phyloP scores from a whole-genome alignment of 768 basidiomycete species.

The Macrolepiota dolichaula region DNA sequence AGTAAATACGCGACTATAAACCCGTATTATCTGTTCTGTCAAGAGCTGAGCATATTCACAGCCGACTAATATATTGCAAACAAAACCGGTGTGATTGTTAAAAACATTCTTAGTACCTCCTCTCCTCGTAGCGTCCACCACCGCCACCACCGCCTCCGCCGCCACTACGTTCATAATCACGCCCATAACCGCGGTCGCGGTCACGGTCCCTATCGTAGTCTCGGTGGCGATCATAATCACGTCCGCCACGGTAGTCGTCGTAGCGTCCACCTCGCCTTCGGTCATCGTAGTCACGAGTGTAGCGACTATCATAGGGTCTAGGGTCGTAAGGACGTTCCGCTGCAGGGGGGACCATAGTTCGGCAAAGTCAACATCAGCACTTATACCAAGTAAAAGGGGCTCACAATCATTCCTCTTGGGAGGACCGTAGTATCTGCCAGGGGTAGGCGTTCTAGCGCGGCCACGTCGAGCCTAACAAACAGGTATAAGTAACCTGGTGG shows the following conservation, averaged over 20 bases:
- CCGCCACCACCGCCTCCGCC: no score
- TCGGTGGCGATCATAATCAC: slow-evolving; percentile 45
- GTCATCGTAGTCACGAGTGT: slow-evolving; percentile 62
- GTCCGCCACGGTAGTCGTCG: slow-evolving; percentile 45
- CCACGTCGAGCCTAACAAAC: slow-evolving; percentile 74
- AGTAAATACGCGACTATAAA: background rate
- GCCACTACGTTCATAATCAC: slow-evolving; percentile 17
- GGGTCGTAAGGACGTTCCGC: slow-evolving; percentile 90
- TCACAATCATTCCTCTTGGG: slow-evolving; percentile 74
- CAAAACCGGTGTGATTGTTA: background rate
- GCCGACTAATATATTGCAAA: background rate
- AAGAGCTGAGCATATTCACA: background rate
- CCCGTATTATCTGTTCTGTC: background rate
- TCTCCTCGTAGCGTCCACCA: slow-evolving; percentile 32
- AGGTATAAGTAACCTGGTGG: slow-evolving; percentile 2
- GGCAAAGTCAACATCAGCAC: background rate
- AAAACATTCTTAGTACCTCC: slow-evolving; percentile 25
- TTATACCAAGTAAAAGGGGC: slow-evolving; percentile 15
- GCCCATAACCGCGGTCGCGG: slow-evolving; percentile 24
- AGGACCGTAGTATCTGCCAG: slow-evolving; percentile 92
- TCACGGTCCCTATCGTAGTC: slow-evolving; percentile 35
- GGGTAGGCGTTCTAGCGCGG: slow-evolving; percentile 88
- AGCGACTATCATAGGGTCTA: slow-evolving; percentile 87
- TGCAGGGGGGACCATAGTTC: slow-evolving; percentile 20
- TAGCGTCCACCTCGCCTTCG: slow-evolving; percentile 45